Conservation (phyloP, 1,284 basidiomycete genomes). For the Ceratobasidium sp. region DNA sequence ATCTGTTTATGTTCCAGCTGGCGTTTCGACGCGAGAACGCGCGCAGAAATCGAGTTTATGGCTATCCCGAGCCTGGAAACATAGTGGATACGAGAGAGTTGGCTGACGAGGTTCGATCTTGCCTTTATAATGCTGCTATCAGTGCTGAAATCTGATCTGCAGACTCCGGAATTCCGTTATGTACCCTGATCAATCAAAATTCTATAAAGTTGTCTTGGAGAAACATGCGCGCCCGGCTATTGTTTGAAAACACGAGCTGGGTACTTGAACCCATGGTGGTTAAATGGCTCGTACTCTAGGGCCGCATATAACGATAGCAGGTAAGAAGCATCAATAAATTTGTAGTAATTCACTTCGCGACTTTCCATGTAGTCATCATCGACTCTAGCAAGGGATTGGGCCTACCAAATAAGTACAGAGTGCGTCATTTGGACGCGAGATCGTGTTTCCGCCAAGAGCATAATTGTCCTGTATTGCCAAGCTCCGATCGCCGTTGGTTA, state of each 20-base stretch:
- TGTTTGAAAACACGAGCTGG: conserved; percentile 3
- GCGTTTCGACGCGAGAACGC: conserved; percentile 36
- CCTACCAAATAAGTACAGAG: no score
- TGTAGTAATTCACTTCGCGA: not conserved
- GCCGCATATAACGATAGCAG: no score
- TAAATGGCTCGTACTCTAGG: no score
- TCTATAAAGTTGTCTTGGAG: not conserved
- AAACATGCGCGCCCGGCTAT: no score
- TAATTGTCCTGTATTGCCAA: no score
- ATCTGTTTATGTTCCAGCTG: not conserved
- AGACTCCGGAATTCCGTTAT: conserved; percentile 36
- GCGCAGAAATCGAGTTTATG: conserved; percentile 29
- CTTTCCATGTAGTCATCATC: not conserved
- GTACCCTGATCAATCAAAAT: not conserved
- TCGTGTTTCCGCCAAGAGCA: no score
- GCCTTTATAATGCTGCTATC: no score
- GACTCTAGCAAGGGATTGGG: not conserved
- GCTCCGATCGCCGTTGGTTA: no score
- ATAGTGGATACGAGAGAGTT: conserved; percentile 34
- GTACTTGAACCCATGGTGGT: no score
- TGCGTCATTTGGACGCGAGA: no score
- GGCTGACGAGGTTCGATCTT: conserved; percentile 25
- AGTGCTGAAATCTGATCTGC: not conserved
- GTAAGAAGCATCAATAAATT: no score
- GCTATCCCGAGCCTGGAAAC: conserved; percentile 15